Conservation (phyloP, 2,329 filamentous ascomycete species). For the Penicillium nordicum region DNA sequence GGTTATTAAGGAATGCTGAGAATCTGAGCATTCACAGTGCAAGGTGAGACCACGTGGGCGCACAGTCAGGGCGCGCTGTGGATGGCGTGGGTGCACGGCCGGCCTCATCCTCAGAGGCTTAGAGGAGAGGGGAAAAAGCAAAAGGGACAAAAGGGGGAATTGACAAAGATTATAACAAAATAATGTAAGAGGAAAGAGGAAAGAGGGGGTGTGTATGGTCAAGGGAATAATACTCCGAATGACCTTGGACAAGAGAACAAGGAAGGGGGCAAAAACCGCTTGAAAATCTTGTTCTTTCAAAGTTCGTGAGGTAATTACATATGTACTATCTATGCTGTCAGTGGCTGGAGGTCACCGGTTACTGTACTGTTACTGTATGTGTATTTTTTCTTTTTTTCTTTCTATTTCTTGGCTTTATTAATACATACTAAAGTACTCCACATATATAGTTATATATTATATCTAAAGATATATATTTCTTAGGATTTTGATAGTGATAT, state of each 20-base stretch:
- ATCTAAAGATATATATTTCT: background rate
- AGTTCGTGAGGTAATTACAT: slow-evolving; percentile 5
- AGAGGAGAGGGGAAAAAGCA: background rate
- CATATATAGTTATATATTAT: too few relatives aligned
- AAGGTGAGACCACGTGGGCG: slow-evolving; percentile 38
- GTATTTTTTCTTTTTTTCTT: background rate
- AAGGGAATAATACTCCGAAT: slow-evolving; percentile 1
- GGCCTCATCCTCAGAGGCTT: slow-evolving; percentile 25
- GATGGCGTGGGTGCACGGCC: slow-evolving; percentile 31
- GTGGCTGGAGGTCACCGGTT: background rate
- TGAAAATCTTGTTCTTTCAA: slow-evolving; percentile 8
- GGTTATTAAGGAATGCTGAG: slow-evolving; percentile 18
- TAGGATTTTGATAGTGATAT: background rate
- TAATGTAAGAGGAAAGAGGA: background rate
- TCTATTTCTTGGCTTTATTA: background rate
- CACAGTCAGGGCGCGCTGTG: slow-evolving; percentile 35
- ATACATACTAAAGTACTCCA: background rate
- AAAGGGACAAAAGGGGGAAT: background rate
- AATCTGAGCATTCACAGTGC: slow-evolving; percentile 21
- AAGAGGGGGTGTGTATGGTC: background rate
- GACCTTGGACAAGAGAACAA: background rate
- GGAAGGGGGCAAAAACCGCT: background rate
- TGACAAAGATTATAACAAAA: background rate
- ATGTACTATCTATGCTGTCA: background rate
- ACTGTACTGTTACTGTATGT: slow-evolving; percentile 1